phyloP scores from a whole-genome alignment of 305 asterid species.

The Petunia hybrid region DNA sequence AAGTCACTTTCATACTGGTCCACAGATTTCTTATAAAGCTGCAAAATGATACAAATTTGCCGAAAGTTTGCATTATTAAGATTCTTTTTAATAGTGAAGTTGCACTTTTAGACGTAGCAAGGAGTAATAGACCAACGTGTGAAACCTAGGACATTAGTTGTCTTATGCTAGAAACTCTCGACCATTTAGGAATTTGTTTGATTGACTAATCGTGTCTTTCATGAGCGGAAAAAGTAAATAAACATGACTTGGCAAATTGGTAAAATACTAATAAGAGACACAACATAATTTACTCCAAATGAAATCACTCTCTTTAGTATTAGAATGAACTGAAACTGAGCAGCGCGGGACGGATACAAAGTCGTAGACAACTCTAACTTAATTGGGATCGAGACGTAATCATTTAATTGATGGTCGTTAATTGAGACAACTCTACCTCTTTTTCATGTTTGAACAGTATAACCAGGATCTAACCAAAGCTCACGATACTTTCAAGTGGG shows the following conservation, averaged over 20 bases:
- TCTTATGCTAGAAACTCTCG: not conserved
- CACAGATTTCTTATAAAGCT: slow-evolving; percentile 44
- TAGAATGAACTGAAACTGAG: no score
- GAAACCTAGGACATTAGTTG: not conserved
- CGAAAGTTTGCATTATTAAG: not conserved
- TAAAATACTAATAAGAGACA: not conserved
- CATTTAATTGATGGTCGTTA: no score
- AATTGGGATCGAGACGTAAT: no score
- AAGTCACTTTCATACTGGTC: slow-evolving; percentile 52
- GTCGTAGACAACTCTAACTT: no score
- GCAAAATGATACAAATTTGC: slow-evolving; percentile 31
- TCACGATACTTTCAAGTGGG: no score
- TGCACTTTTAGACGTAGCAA: not conserved
- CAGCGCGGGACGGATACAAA: no score
- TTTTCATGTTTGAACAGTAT: no score
- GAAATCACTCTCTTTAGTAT: no score
- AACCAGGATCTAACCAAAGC: no score
- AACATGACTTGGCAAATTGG: not conserved
- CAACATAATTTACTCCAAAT: not conserved
- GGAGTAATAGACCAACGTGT: not conserved
- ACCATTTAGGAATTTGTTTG: not conserved
- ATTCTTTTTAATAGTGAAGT: not conserved
- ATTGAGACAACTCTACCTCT: no score
- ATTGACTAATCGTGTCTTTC: not conserved
- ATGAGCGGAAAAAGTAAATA: not conserved